phyloP scores from a whole-genome alignment of 257 asterid genomes.

The Ajuga chamaepitys region DNA sequence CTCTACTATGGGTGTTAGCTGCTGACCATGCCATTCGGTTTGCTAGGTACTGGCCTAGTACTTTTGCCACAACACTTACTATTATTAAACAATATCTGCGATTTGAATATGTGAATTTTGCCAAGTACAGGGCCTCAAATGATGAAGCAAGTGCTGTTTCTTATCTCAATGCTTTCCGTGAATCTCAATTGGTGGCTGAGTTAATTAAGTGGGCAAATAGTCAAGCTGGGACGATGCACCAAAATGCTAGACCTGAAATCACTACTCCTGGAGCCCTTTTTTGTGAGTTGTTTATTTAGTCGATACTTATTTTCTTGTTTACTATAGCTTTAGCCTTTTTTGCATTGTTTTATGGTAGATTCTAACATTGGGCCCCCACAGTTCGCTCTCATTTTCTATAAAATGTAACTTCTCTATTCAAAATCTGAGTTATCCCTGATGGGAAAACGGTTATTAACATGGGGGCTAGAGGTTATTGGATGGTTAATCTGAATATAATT shows the following conservation, averaged over 20 bases:
- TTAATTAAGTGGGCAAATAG: slow-evolving; percentile 44
- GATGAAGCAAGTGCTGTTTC: slow-evolving; percentile 46
- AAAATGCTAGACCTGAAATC: slow-evolving; percentile 20
- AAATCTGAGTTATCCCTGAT: neutral
- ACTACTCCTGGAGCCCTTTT: slow-evolving; percentile 56
- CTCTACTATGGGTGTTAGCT: slow-evolving; percentile 61
- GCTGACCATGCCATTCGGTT: slow-evolving; percentile 54
- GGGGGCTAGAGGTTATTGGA: neutral
- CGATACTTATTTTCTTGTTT: neutral
- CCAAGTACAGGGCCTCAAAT: slow-evolving; percentile 39
- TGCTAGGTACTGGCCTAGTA: slow-evolving; percentile 43
- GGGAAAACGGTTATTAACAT: neutral
- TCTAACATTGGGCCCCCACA: too few relatives aligned
- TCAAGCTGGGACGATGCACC: slow-evolving; percentile 33
- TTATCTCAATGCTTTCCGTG: slow-evolving; percentile 46
- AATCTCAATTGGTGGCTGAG: slow-evolving; percentile 47
- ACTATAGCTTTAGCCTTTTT: slow-evolving; percentile 2
- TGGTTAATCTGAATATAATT: neutral
- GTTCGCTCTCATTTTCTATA: too few relatives aligned
- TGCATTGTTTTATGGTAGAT: neutral
- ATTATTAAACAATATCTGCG: slow-evolving; percentile 1
- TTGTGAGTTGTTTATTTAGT: slow-evolving; percentile 40
- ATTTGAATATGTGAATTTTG: slow-evolving; percentile 21
- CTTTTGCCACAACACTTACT: slow-evolving; percentile 1
- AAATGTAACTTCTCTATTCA: neutral